Conservation (phyloP, 2,329 filamentous ascomycete genomes). For the Didymella keratinophila region DNA sequence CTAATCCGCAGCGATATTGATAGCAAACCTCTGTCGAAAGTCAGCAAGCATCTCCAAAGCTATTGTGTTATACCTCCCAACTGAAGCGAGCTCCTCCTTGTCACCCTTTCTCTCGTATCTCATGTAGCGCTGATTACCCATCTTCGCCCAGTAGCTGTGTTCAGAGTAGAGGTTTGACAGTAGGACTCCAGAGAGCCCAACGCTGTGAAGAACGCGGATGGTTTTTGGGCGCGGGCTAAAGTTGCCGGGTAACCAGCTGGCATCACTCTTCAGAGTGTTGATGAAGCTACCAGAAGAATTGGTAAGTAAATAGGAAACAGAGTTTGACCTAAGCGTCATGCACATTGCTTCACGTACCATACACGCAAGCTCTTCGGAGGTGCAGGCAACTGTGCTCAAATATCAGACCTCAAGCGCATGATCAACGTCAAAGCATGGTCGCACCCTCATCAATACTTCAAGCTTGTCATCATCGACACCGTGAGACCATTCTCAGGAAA, state of each 20-base stretch:
- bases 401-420: no score
- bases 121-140: slow-evolving; percentile 32
- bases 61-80: no score
- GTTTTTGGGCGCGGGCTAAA: not conserved
- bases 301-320: no score
- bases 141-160: slow-evolving; percentile 34
- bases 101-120: slow-evolving; percentile 6
- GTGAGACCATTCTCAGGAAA: no score
- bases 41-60: not conserved
- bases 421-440: no score
- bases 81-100: no score
- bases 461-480: no score
- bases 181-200: slow-evolving; percentile 2
- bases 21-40: slow-evolving; percentile 27
- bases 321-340: no score
- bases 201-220: not conserved
- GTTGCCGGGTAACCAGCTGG: slow-evolving; percentile 4
- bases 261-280: not conserved
- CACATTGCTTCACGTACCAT: no score
- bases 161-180: slow-evolving; percentile 23
- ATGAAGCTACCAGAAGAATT: not conserved
- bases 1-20: slow-evolving; percentile 34
- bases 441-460: no score
- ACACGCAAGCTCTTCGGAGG: no score
- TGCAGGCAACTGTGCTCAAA: no score